These are phyloP conservation scores for Jatropha multifida DNA, from an alignment of 441 rosid species.

Conservation along the genomic window DNA sequence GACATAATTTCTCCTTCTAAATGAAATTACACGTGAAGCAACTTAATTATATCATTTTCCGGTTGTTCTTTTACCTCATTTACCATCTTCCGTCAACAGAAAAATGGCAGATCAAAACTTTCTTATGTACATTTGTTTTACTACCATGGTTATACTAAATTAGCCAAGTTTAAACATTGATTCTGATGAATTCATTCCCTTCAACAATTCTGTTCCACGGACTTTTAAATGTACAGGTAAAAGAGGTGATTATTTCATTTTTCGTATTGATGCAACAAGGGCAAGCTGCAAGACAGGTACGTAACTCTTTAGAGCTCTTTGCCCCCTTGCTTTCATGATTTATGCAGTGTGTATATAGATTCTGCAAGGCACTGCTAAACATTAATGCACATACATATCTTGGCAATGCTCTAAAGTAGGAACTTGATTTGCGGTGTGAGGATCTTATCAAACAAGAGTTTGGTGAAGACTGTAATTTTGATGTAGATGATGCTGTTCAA, in stretches of 20 bases:
- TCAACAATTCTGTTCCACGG: not conserved
- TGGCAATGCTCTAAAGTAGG: conserved; percentile 42
- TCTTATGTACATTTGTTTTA: not conserved
- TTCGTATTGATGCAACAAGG: conserved; percentile 74
- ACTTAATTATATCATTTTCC: too few relatives aligned
- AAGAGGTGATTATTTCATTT: conserved; percentile 81
- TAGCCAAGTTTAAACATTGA: too few relatives aligned
- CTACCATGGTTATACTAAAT: too few relatives aligned
- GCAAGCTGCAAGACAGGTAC: conserved; percentile 51
- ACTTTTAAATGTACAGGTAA: conserved; percentile 48
- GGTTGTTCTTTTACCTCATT: too few relatives aligned
- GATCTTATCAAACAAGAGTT: conserved; percentile 79
- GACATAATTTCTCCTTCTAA: too few relatives aligned
- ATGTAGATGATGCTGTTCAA: conserved; percentile 87
- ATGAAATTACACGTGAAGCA: too few relatives aligned
- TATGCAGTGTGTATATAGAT: not conserved
- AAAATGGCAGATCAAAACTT: not conserved
- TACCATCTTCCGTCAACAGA: too few relatives aligned
- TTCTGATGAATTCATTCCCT: not conserved
- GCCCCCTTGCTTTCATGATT: not conserved
- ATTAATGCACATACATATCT: conserved; percentile 8
- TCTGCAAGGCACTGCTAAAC: conserved; percentile 8
- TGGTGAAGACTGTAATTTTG: conserved; percentile 78
- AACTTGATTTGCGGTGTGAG: conserved; percentile 81
- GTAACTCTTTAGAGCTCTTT: not conserved